Percentiles rank a stretch among this genome's conserved stretches.
phyloP scores from a whole-genome alignment of 108 stramenopile species.

The Cylindrotheca closterium region DNA sequence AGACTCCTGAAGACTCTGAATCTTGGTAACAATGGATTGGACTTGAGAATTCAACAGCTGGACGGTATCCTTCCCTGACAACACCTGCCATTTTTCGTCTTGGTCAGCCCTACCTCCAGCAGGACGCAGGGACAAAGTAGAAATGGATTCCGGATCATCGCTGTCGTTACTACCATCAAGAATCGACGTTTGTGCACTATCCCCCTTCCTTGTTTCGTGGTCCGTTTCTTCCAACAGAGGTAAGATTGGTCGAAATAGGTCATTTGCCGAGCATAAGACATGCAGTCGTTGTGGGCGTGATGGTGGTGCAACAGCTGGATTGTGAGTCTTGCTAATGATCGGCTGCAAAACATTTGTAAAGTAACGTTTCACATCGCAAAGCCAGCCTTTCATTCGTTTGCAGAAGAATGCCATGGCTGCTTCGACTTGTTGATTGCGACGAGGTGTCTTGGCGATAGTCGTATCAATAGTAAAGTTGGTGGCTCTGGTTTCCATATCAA shows the following conservation, averaged over 20 bases:
- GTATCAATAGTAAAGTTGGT: conserved; percentile 53
- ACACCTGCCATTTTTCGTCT: conserved; percentile 6
- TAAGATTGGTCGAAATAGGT: conserved; percentile 60
- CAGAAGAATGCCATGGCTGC: conserved; percentile 44
- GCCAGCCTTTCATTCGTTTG: conserved; percentile 30
- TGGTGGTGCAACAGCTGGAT: conserved; percentile 20
- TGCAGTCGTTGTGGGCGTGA: not conserved
- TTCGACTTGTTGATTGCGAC: conserved; percentile 57
- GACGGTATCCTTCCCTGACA: conserved; percentile 36
- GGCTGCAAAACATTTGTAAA: conserved; percentile 13
- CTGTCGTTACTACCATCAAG: not conserved
- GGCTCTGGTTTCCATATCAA: conserved; percentile 23
- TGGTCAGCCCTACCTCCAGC: not conserved
- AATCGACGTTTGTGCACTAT: not conserved
- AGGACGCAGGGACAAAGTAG: not conserved
- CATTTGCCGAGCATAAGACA: conserved; percentile 6
- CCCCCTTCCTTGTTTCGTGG: not conserved
- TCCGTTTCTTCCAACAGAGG: conserved; percentile 48
- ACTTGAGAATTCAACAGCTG: conserved; percentile 46
- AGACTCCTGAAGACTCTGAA: conserved; percentile 9
- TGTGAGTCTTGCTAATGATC: conserved; percentile 16
- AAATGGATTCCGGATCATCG: not conserved
- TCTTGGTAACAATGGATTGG: conserved; percentile 32
- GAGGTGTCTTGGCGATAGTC: conserved; percentile 51
- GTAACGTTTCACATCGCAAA: not conserved